A percentile compares a stretch with the other conserved stretches of the same genome.
phyloP scores from a whole-genome alignment of 1,284 basidiomycete genomes.

The Marasmius tenuissimus region DNA sequence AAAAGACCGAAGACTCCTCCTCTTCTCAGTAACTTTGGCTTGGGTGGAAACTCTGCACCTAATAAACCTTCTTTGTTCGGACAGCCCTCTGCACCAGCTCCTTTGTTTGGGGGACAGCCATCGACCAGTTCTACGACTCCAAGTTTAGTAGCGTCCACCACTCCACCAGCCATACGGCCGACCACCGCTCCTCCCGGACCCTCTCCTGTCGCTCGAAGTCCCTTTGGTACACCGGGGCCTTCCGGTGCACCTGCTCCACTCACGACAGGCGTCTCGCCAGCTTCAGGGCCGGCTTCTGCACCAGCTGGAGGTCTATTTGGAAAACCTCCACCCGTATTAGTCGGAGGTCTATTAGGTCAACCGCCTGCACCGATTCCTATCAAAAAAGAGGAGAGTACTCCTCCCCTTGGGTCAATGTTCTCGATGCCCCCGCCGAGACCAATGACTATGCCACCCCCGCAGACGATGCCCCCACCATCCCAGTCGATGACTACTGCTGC shows the following conservation, averaged over 20 bases:
- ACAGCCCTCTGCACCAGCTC: conserved; percentile 1
- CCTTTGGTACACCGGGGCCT: no score
- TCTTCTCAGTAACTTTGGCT: conserved; percentile 22
- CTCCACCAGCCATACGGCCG: no score
- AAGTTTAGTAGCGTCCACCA: neutral
- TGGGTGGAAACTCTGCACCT: neutral
- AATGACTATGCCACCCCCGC: neutral
- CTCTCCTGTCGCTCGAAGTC: no score
- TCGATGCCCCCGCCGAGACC: neutral
- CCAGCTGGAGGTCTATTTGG: neutral
- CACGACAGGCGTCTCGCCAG: neutral
- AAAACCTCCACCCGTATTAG: neutral
- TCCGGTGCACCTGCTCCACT: neutral
- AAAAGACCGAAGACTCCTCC: conserved; percentile 47
- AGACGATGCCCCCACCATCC: neutral
- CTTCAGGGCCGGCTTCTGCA: neutral
- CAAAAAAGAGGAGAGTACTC: neutral
- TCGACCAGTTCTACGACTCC: neutral
- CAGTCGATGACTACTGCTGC: neutral
- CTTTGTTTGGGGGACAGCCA: neutral
- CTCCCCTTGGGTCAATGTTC: neutral
- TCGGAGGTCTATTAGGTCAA: neutral
- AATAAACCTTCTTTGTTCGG: neutral
- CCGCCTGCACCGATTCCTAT: neutral
- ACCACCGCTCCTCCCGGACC: no score